A percentile compares a stretch with the other conserved stretches of the same genome.
phyloP scores from a whole-genome alignment of 1,284 basidiomycete genomes.

The Thelephora terrestris region DNA sequence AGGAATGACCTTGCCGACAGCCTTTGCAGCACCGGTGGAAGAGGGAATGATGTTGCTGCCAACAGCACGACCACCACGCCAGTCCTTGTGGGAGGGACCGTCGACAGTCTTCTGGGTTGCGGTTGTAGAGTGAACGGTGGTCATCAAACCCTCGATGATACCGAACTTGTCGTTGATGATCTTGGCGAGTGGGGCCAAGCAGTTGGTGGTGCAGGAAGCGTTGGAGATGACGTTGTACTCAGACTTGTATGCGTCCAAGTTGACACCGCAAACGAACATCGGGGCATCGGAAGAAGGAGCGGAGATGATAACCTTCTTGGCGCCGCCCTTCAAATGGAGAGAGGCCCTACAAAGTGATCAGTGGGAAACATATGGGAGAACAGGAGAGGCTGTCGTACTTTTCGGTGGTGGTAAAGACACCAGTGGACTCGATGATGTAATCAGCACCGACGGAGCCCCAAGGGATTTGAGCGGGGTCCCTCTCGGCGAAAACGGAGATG shows the following conservation, averaged over 20 bases:
- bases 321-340: conserved; percentile 96
- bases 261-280: conserved; percentile 96
- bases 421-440: conserved; percentile 97
- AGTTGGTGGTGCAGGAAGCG: conserved; percentile 99
- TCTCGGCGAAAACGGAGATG: conserved; percentile 80
- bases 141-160: conserved; percentile 96
- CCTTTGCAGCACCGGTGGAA: conserved; percentile 98
- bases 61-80: conserved; percentile 95
- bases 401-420: conserved; percentile 96
- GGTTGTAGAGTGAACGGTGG: conserved; percentile 93
- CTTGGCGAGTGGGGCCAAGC: conserved; percentile 97
- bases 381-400: conserved; percentile 29
- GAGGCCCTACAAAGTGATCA: conserved; percentile 52
- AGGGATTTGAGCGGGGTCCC: conserved; percentile 79
- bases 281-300: conserved; percentile 98
- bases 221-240: conserved; percentile 95
- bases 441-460: conserved; percentile 81
- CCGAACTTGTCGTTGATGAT: conserved; percentile 95
- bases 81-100: conserved; percentile 90
- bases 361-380: not conserved
- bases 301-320: conserved; percentile 99
- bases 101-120: conserved; percentile 99
- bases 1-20: conserved; percentile 99
- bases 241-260: conserved; percentile 90
- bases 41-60: conserved; percentile 99